Base-by-base conservation (phyloP, 768 basidiomycete species). In the Amylocystis lapponica region DNA sequence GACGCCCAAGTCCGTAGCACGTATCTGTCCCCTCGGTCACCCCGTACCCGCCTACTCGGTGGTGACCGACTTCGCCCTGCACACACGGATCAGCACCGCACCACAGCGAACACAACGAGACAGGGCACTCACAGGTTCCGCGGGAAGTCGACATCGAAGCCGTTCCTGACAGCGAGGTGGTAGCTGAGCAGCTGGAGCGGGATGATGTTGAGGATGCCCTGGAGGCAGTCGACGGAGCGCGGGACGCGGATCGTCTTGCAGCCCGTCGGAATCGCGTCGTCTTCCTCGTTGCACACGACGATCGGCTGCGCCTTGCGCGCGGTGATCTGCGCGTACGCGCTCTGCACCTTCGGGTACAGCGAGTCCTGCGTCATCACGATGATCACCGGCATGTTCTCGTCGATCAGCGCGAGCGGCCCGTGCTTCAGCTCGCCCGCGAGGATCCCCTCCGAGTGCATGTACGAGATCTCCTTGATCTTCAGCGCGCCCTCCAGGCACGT, bases 341-440 rank as follows among this genome's bases (percentile, higher is more conserved):
- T 87, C 59, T 97, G 93, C 34, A 97, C 94, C 74, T 99, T 98
- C 59, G 94, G 92, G 69, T 98, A 98, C 20, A 98, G 72, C 33
- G 93, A 96, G 67, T 99, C 96, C 52, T 89, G 86, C 22, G 96
- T 99, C 96, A 99, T 99, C 69, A 99, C 81, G 68, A 99, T 91
- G 71, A 98, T 98, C 54, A 98, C 91, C 31, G 92, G 81, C 87
- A 96, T 91, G 70, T 95, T 93, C 70, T 98, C 96, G 61, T 99
- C 96, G 57, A 99, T 87, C 53, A 99, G 70, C 41, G 96, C 96
- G 43, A 99, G 81, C 43, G 96, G 96, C 34, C 96, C 96, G 62
- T 99, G 96, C 73, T 99, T 99, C 52, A 99, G 74, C 71, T 99
- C 96, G 54, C 96, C 96, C 19, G 96, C 96, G 44, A 99, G 81